Evolutionary conservation across 108 stramenopile species (phyloP).

Genomic region (Cyclotella baltica): DNA sequence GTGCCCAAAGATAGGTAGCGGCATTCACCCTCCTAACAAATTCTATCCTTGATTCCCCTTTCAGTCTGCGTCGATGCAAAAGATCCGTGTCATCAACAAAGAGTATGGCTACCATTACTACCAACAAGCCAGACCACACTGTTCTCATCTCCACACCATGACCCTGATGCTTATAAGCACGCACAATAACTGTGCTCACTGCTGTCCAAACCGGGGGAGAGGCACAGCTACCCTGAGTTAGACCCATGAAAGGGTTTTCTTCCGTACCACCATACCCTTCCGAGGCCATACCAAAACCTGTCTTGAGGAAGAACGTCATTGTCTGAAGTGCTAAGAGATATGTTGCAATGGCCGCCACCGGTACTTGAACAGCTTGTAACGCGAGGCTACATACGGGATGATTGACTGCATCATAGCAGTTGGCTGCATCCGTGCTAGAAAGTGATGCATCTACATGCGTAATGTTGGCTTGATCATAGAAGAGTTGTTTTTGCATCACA

Average conservation of each 20-base stretch:
- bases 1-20: conserved; percentile 7
- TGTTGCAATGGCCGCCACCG: neutral
- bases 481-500: neutral
- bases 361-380: neutral
- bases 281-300: neutral
- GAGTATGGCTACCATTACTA: neutral
- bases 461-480: neutral
- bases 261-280: neutral
- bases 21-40: neutral
- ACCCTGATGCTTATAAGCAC: conserved; percentile 1
- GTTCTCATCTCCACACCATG: neutral
- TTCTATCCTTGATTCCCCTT: neutral
- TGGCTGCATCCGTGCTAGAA: neutral
- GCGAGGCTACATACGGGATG: neutral
- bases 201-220: neutral
- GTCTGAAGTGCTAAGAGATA: neutral
- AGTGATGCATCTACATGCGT: neutral
- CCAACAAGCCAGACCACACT: neutral
- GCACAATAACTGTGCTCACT: conserved; percentile 1
- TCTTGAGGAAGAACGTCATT: neutral
- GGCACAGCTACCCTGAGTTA: conserved; percentile 16
- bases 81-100: conserved; percentile 23
- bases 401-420: conserved; percentile 9
- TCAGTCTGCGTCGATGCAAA: neutral
- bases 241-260: neutral